phyloP scores from a whole-genome alignment of 2,329 filamentous ascomycete genomes.

The Cytospora paraplurivora region DNA sequence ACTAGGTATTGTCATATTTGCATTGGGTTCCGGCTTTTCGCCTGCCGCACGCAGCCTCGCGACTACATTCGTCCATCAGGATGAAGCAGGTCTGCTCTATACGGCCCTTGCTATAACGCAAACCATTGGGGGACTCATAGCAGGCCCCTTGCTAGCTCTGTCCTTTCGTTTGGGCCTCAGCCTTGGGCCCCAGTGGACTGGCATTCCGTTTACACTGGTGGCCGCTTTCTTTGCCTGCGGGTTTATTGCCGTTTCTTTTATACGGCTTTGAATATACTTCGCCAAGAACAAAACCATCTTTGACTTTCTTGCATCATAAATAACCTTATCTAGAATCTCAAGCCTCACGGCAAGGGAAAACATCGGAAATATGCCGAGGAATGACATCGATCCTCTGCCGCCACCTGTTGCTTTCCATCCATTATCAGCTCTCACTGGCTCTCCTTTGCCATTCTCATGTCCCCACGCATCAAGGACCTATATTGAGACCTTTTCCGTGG shows the following conservation, averaged over 20 bases:
- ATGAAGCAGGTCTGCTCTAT: slow-evolving; percentile 15
- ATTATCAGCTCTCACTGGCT: no score
- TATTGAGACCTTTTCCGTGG: no score
- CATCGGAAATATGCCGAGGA: no score
- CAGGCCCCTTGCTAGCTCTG: slow-evolving; percentile 6
- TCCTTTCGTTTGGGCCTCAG: slow-evolving; percentile 17
- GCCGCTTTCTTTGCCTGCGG: slow-evolving; percentile 13
- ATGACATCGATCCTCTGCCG: no score
- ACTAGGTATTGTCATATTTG: slow-evolving; percentile 3
- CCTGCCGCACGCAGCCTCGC: slow-evolving; percentile 16
- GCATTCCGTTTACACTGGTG: slow-evolving; percentile 11
- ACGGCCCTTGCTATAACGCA: slow-evolving; percentile 12
- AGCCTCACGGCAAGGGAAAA: no score
- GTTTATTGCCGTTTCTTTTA: background rate
- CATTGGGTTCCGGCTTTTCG: slow-evolving; percentile 9
- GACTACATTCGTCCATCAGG: slow-evolving; percentile 15
- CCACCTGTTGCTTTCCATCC: no score
- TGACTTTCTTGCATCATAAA: no score
- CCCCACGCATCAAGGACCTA: no score
- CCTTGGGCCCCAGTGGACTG: slow-evolving; percentile 9
- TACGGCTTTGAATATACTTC: background rate
- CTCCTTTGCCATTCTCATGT: no score
- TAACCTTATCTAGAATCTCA: no score
- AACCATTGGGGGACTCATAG: slow-evolving; percentile 7
- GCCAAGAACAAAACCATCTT: no score